A percentile compares a stretch with the other conserved stretches of the same genome.
These are phyloP conservation scores for Candida tetrigidarum DNA, from an alignment of 1,139 yeast species.

Conservation along the genomic window DNA sequence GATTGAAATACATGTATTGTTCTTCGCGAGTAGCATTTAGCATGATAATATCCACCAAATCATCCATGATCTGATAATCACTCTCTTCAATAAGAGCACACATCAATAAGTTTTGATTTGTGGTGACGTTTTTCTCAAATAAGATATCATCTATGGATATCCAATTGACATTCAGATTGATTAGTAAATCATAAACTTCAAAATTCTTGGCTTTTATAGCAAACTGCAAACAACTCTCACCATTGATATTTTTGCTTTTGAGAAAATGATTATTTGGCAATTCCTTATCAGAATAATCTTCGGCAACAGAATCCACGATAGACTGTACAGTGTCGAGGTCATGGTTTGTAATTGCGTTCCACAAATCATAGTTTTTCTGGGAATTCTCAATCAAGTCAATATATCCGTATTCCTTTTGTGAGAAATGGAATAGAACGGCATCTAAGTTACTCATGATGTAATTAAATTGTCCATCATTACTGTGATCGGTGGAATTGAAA, in stretches of 20 bases:
- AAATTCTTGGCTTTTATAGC: slow-evolving; percentile 51
- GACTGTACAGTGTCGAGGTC: slow-evolving; percentile 25
- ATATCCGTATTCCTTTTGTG: slow-evolving; percentile 37
- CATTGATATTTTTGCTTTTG: slow-evolving; percentile 57
- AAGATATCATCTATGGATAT: slow-evolving; percentile 70
- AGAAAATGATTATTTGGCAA: slow-evolving; percentile 46
- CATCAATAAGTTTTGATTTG: slow-evolving; percentile 58
- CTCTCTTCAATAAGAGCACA: slow-evolving; percentile 64
- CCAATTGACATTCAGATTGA: slow-evolving; percentile 46
- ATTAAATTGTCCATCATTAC: slow-evolving; percentile 41
- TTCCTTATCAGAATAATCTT: slow-evolving; percentile 22
- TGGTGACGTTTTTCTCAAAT: slow-evolving; percentile 58
- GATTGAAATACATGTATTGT: slow-evolving; percentile 52
- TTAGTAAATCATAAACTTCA: slow-evolving; percentile 49
- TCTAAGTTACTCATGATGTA: slow-evolving; percentile 74
- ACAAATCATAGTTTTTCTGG: slow-evolving; percentile 51
- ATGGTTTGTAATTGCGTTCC: slow-evolving; percentile 53
- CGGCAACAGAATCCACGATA: slow-evolving; percentile 25
- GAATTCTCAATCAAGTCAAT: slow-evolving; percentile 48
- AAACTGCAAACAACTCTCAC: slow-evolving; percentile 68
- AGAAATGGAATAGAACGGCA: slow-evolving; percentile 73
- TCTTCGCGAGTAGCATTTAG: slow-evolving; percentile 49
- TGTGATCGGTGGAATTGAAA: slow-evolving; percentile 46
- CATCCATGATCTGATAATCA: slow-evolving; percentile 44
- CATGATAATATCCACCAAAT: slow-evolving; percentile 51